Percentiles rank a stretch among this genome's conserved stretches.
Conservation (phyloP, 2,329 filamentous ascomycete genomes). For the Botrytis pseudocinerea region DNA sequence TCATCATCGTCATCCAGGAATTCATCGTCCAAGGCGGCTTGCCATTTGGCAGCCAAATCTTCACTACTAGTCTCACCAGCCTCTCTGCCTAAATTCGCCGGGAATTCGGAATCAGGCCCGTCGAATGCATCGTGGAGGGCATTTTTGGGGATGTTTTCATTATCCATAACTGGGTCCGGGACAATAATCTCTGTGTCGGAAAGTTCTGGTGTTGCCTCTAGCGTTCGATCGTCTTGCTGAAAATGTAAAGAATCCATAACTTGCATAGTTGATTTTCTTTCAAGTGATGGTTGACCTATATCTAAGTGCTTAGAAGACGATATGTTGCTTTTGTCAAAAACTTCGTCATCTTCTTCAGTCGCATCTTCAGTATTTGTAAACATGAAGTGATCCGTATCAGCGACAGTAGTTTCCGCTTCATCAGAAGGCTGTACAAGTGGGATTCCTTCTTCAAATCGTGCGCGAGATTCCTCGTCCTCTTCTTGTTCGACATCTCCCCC, state of each 20-base stretch:
- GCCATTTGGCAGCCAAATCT: slow-evolving; percentile 76
- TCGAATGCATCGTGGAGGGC: slow-evolving; percentile 35
- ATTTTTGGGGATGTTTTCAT: slow-evolving; percentile 23
- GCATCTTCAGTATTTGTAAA: slow-evolving; percentile 43
- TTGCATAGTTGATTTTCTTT: slow-evolving; percentile 70
- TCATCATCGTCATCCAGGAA: slow-evolving; percentile 56
- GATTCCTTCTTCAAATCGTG: slow-evolving; percentile 69
- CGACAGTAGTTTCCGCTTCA: neutral
- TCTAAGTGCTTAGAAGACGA: slow-evolving; percentile 34
- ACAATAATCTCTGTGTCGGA: slow-evolving; percentile 24
- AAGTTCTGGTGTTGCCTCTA: slow-evolving; percentile 26
- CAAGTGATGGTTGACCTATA: slow-evolving; percentile 44
- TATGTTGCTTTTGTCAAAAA: slow-evolving; percentile 52
- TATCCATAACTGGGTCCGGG: neutral
- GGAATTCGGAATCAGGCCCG: slow-evolving; percentile 36
- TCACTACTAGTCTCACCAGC: slow-evolving; percentile 48
- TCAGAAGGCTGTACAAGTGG: slow-evolving; percentile 55
- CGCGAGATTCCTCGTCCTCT: slow-evolving; percentile 49
- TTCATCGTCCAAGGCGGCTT: slow-evolving; percentile 77
- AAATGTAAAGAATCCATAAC: slow-evolving; percentile 56
- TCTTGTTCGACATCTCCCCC: slow-evolving; percentile 40
- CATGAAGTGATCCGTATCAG: slow-evolving; percentile 22
- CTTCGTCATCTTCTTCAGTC: slow-evolving; percentile 52
- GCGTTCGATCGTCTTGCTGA: slow-evolving; percentile 32
- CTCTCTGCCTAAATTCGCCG: slow-evolving; percentile 34